Evolutionary conservation across 1,284 basidiomycete genomes (phyloP), one percentile per base, ranked within the genome.

Genomic region (Polyporus tsugae): DNA sequence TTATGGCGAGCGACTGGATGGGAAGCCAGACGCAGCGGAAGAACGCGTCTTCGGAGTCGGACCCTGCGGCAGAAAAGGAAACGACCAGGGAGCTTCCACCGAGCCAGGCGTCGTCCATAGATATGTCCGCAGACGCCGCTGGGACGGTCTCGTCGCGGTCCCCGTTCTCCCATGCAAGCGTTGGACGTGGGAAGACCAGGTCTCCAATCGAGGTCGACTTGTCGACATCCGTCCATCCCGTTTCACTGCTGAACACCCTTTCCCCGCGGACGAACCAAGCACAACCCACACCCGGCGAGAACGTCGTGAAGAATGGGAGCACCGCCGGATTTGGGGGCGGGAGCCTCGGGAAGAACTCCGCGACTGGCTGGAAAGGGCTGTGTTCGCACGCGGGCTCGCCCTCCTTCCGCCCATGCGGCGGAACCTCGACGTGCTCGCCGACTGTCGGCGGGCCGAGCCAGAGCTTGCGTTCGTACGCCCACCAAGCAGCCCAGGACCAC

Each of bases 141-240:
- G 87, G 89, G 5, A 83, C 70, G 0, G 76, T 66, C 25, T 84
- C 83, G 1, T 79, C 80, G 4, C 80, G 79, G 68, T 82, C 73
- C 64, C 78, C 78, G 57, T 85, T 81, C 75, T 92, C 86, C 87
- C 88, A 90, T 10, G 75, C 74, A 9, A 87, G 74, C 13, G 62
- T 73, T 0, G 91, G 90, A 58, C 81, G 76, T 0, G 91, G 91
- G 91, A 92, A 93, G 17, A 89, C 79, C 66, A 91, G 74, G 74
- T 93, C 85, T 0, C 92, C 92, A 13, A 93, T 78, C 7, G 87
- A 85, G 29, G 82, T 82, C 75, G 90, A 90, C 79, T 92, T 92
- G 74, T 90, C 87, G 36, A 94, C 77, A 75, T 94, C 92, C 36
- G 91, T 89, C 92, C 92, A 94, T 0, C 89, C 90, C 6, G 75